Conservation (phyloP, 768 basidiomycete species). For the Tricholoma hemisulphureum region DNA sequence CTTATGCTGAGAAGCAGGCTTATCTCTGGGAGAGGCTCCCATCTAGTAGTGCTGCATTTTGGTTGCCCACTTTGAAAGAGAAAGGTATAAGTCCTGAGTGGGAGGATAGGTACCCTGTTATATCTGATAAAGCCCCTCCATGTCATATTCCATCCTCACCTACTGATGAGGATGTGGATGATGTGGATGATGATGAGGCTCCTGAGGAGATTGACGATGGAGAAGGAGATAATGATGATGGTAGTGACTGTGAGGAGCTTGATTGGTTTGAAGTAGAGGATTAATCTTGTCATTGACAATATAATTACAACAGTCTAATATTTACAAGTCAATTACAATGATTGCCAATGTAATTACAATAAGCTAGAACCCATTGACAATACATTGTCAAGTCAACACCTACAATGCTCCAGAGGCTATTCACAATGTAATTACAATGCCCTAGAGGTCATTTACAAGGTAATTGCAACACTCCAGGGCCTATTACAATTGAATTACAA, state of each 20-base stretch:
- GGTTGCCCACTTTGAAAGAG: background rate
- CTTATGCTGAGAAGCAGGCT: background rate
- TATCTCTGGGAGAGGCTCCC: background rate
- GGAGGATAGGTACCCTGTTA: background rate
- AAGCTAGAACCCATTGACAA: background rate
- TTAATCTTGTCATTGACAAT: background rate
- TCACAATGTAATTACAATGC: background rate
- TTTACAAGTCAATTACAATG: background rate
- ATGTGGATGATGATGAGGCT: background rate
- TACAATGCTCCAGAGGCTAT: background rate
- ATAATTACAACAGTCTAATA: background rate
- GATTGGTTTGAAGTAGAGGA: background rate
- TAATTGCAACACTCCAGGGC: background rate
- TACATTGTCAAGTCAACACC: background rate
- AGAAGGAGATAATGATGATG: background rate
- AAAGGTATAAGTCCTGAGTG: background rate
- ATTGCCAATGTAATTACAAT: background rate
- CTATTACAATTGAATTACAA: too few species aligned
- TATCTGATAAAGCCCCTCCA: background rate
- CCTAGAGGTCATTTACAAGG: too few species aligned
- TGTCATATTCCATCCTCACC: background rate
- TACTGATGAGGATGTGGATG: background rate
- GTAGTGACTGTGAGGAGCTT: background rate
- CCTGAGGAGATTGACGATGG: background rate
- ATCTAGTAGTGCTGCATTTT: background rate